phyloP scores from a whole-genome alignment of 108 stramenopile genomes.

The Cyclostephanos tholiformis region DNA sequence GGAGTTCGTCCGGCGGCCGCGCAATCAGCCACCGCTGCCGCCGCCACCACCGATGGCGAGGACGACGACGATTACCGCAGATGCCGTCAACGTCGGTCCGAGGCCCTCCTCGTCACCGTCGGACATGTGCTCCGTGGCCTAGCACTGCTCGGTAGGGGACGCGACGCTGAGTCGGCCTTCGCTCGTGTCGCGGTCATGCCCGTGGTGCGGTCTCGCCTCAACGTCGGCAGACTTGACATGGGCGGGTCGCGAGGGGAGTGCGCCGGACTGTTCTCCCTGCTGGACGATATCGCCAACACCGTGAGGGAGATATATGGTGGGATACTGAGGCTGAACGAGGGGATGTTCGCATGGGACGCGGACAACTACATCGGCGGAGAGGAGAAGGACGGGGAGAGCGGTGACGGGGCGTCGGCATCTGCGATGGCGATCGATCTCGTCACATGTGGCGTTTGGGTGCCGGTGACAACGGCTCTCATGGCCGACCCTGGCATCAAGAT shows the following conservation, averaged over 20 bases:
- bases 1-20: constrained; percentile 6
- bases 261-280: constrained; percentile 70
- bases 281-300: constrained; percentile 71
- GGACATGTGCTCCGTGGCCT: constrained; percentile 81
- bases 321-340: constrained; percentile 66
- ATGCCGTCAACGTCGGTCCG: neutral
- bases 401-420: neutral
- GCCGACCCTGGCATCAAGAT: constrained; percentile 86
- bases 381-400: neutral
- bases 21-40: constrained; percentile 13
- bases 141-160: constrained; percentile 69
- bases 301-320: constrained; percentile 65
- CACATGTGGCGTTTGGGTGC: constrained; percentile 88
- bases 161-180: constrained; percentile 83
- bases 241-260: constrained; percentile 91
- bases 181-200: constrained; percentile 90
- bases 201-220: constrained; percentile 78
- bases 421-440: constrained; percentile 78
- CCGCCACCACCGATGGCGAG: neutral
- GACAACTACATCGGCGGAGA: neutral
- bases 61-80: neutral
- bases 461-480: constrained; percentile 86
- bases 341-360: constrained; percentile 56
- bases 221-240: constrained; percentile 86
- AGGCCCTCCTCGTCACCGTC: constrained; percentile 63